These are phyloP conservation scores for Macadamia tetraphylla DNA, from an alignment of 164 flowering plant species.

Conservation along the genomic window DNA sequence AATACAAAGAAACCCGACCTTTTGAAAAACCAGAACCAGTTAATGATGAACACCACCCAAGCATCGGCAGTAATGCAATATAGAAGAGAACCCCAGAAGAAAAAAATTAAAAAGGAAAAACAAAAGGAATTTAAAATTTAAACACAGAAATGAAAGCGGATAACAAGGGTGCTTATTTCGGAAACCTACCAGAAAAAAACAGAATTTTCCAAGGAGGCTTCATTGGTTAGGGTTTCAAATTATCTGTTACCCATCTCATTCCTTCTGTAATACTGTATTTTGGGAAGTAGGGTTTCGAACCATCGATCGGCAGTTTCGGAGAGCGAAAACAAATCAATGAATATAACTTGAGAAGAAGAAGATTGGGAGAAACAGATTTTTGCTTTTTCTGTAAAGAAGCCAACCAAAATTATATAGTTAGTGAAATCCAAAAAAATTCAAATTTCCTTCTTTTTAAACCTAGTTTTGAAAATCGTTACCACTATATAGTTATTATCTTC, in stretches of 20 bases:
- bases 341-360: conserved; percentile 1
- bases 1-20: not conserved
- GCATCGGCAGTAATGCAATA: too few relatives aligned
- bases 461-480: too few relatives aligned
- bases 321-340: conserved; percentile 3
- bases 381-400: conserved; percentile 3
- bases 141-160: not conserved
- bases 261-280: not conserved
- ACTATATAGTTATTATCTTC: too few relatives aligned
- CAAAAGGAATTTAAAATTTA: too few relatives aligned
- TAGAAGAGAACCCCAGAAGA: too few relatives aligned
- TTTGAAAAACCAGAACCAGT: not conserved
- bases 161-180: too few relatives aligned
- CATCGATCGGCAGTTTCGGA: conserved; percentile 4
- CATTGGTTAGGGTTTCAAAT: conserved; percentile 7
- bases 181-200: conserved; percentile 22
- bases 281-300: conserved; percentile 11
- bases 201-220: conserved; percentile 29
- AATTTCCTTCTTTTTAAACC: too few relatives aligned
- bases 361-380: not conserved
- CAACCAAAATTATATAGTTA: not conserved
- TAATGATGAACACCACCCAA: not conserved
- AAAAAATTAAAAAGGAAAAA: too few relatives aligned
- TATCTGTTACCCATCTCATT: conserved; percentile 17
- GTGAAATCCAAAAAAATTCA: too few relatives aligned